A percentile compares a stretch with the other conserved stretches of the same genome.
These are phyloP conservation scores for Abelmoschus esculentus DNA, from an alignment of 345 rosid genomes.

Conservation along the genomic window DNA sequence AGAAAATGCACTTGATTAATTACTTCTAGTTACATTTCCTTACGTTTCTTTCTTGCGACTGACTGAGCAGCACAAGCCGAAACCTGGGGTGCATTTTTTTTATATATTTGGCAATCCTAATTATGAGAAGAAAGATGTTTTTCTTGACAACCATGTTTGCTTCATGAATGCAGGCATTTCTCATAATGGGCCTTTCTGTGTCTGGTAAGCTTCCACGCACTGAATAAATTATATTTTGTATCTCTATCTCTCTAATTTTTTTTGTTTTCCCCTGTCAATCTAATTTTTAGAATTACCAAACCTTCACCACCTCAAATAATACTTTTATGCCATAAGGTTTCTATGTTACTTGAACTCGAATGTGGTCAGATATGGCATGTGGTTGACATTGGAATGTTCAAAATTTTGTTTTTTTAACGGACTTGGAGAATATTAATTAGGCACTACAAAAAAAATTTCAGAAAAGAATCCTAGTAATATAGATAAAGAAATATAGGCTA, in stretches of 20 bases:
- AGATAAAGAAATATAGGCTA: not conserved
- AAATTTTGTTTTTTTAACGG: not conserved
- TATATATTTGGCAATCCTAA: not conserved
- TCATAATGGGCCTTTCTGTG: constrained; percentile 51
- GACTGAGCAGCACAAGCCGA: not conserved
- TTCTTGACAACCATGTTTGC: not conserved
- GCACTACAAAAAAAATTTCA: not conserved
- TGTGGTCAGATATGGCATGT: not conserved
- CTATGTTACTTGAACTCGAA: no score
- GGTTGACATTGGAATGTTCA: not conserved
- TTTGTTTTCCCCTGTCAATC: no score
- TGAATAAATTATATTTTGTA: no score
- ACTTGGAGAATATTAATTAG: not conserved
- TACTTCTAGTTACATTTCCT: not conserved
- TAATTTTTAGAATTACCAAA: no score
- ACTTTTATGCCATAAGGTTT: no score
- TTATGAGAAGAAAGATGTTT: not conserved
- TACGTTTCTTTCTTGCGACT: not conserved
- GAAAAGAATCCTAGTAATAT: not conserved
- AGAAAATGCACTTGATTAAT: not conserved
- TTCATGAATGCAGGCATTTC: constrained; percentile 46
- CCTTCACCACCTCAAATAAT: no score
- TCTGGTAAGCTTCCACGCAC: constrained; percentile 59
- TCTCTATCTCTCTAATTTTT: no score
- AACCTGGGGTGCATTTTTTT: not conserved